Percentiles rank a stretch among this genome's conserved stretches.
Evolutionary conservation across 768 basidiomycete species (phyloP).

Genomic region (Leccinum boreale): DNA sequence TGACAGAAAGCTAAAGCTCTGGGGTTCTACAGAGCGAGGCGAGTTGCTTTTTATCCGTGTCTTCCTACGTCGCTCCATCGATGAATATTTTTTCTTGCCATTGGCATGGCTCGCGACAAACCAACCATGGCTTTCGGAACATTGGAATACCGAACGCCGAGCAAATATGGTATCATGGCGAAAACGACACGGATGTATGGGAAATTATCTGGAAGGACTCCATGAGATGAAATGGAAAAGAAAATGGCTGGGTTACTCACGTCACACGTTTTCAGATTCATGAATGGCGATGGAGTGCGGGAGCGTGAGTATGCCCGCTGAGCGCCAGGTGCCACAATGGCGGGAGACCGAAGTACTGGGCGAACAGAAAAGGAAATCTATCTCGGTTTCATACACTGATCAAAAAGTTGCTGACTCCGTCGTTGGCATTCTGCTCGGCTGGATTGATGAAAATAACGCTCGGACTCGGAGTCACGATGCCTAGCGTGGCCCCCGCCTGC

Average conservation of each 20-base stretch:
- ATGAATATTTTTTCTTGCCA: not conserved
- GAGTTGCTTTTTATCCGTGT: slow-evolving; percentile 8
- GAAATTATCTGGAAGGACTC: not conserved
- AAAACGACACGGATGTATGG: not conserved
- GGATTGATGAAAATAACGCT: not conserved
- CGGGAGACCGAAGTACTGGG: not conserved
- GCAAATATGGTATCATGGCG: not conserved
- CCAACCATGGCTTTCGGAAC: slow-evolving; percentile 13
- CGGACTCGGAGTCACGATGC: not conserved
- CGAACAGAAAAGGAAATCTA: not conserved
- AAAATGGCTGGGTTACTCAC: not conserved
- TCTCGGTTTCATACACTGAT: not conserved
- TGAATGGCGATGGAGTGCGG: not conserved
- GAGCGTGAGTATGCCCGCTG: not conserved
- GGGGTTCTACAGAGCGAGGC: not conserved
- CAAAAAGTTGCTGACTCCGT: not conserved
- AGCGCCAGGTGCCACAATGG: slow-evolving; percentile 8
- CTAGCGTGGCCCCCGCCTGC: not conserved
- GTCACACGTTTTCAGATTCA: not conserved
- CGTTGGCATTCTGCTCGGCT: not conserved
- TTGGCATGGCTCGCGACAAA: slow-evolving; percentile 18
- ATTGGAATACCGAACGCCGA: not conserved
- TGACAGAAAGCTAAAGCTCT: not conserved
- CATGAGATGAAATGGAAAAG: slow-evolving; percentile 2
- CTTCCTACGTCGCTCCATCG: slow-evolving; percentile 1